Conservation (phyloP, 345 rosid genomes). For the Citrus cavaleriei region DNA sequence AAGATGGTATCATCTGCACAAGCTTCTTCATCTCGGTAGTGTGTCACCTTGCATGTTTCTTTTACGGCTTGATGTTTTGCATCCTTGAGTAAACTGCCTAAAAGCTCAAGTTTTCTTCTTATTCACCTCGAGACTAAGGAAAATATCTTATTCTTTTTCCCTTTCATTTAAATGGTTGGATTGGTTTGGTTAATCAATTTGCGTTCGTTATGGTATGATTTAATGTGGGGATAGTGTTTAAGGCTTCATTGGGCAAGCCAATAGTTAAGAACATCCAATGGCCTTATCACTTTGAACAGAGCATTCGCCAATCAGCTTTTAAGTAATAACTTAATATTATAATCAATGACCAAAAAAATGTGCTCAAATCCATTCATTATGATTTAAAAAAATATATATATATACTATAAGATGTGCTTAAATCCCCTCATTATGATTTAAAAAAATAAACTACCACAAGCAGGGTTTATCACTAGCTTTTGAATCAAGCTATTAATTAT, state of each 20-base stretch:
- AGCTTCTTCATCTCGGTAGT: conserved; percentile 25
- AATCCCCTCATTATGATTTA: neutral
- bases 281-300: neutral
- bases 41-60: neutral
- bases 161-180: neutral
- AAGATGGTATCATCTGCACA: conserved; percentile 13
- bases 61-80: neutral
- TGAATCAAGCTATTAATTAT: too few relatives aligned
- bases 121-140: neutral
- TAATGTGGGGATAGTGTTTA: neutral
- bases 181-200: neutral
- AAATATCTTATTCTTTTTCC: neutral
- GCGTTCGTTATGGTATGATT: neutral
- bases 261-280: neutral
- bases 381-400: too few relatives aligned
- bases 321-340: neutral
- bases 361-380: too few relatives aligned
- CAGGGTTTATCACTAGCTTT: too few relatives aligned
- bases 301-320: neutral
- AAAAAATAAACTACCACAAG: neutral
- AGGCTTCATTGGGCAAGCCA: neutral
- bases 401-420: neutral
- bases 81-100: neutral
- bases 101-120: neutral
- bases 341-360: neutral